phyloP scores from a whole-genome alignment of 2,329 filamentous ascomycete species.

The Exophiala sp. region DNA sequence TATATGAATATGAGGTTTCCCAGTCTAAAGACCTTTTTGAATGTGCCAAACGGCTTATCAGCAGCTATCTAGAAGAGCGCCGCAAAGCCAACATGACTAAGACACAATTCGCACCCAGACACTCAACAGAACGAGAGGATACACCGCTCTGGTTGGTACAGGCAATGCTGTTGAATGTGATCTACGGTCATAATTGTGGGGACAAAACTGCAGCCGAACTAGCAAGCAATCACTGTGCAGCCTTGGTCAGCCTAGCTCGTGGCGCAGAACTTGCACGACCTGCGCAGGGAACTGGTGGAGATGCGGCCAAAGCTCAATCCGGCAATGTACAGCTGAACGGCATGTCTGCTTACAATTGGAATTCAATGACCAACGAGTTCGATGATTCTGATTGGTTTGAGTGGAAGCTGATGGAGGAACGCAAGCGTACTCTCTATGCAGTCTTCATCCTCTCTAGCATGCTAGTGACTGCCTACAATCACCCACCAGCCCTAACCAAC shows the following conservation, averaged over 20 bases:
- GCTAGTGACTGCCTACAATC: conserved; percentile 87
- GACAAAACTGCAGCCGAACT: conserved; percentile 90
- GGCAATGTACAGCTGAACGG: conserved; percentile 40
- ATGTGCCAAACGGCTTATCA: conserved; percentile 91
- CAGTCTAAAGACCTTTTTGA: conserved; percentile 85
- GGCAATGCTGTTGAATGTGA: conserved; percentile 92
- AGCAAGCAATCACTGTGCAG: conserved; percentile 85
- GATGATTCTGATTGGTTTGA: conserved; percentile 77
- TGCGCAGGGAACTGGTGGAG: conserved; percentile 21
- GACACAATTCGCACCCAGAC: conserved; percentile 47
- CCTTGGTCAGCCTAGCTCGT: conserved; percentile 83
- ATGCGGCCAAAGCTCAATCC: conserved; percentile 31
- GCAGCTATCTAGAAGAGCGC: conserved; percentile 85
- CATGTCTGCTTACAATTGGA: conserved; percentile 43
- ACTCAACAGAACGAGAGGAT: conserved; percentile 41
- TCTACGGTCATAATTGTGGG: conserved; percentile 91
- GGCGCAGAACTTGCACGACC: conserved; percentile 72
- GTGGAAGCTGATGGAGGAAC: conserved; percentile 86
- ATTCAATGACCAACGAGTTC: conserved; percentile 33
- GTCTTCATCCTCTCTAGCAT: conserved; percentile 91
- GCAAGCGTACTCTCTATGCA: conserved; percentile 86
- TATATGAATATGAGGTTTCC: conserved; percentile 80
- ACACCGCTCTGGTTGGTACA: conserved; percentile 93
- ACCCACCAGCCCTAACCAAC: conserved; percentile 84
- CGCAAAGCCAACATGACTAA: conserved; percentile 76